phyloP scores from a whole-genome alignment of 495 filamentous ascomycete species.

The Penicillium paradoxum region DNA sequence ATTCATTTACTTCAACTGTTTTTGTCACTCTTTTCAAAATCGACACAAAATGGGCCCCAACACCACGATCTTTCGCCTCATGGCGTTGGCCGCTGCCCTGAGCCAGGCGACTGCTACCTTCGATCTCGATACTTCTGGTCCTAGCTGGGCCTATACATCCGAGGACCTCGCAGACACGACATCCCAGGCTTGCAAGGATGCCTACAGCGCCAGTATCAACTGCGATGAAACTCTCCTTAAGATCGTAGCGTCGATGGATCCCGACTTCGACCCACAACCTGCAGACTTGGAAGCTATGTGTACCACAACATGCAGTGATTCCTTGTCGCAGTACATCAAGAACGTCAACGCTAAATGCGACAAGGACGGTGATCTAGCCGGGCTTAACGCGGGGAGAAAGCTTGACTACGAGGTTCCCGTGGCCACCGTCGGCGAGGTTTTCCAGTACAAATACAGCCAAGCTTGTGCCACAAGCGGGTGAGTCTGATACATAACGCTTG shows the following conservation, averaged over 20 bases:
- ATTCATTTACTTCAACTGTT: background rate
- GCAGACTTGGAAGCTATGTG: slow-evolving; percentile 23
- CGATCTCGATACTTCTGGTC: slow-evolving; percentile 21
- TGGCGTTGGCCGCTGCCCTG: slow-evolving; percentile 15
- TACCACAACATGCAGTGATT: slow-evolving; percentile 25
- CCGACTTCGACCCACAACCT: slow-evolving; percentile 15
- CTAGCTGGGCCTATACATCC: slow-evolving; percentile 28
- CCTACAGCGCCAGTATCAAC: slow-evolving; percentile 28
- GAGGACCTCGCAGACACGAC: slow-evolving; percentile 23
- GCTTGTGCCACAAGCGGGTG: slow-evolving; percentile 23
- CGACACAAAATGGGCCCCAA: slow-evolving; percentile 11
- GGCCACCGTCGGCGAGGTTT: slow-evolving; percentile 22
- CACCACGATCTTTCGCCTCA: slow-evolving; percentile 10
- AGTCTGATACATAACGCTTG: slow-evolving; percentile 6
- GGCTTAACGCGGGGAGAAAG: slow-evolving; percentile 10
- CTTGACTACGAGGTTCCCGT: slow-evolving; percentile 15
- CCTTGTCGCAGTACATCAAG: slow-evolving; percentile 23
- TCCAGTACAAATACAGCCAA: slow-evolving; percentile 26
- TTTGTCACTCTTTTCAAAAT: slow-evolving; percentile 2
- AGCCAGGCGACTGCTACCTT: slow-evolving; percentile 18
- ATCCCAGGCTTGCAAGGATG: slow-evolving; percentile 27
- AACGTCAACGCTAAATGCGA: slow-evolving; percentile 23
- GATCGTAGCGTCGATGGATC: slow-evolving; percentile 24
- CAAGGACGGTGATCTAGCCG: slow-evolving; percentile 23
- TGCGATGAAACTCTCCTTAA: slow-evolving; percentile 25